phyloP scores from a whole-genome alignment of 352 stramenopile genomes.

The Phytophthora citrophthora region DNA sequence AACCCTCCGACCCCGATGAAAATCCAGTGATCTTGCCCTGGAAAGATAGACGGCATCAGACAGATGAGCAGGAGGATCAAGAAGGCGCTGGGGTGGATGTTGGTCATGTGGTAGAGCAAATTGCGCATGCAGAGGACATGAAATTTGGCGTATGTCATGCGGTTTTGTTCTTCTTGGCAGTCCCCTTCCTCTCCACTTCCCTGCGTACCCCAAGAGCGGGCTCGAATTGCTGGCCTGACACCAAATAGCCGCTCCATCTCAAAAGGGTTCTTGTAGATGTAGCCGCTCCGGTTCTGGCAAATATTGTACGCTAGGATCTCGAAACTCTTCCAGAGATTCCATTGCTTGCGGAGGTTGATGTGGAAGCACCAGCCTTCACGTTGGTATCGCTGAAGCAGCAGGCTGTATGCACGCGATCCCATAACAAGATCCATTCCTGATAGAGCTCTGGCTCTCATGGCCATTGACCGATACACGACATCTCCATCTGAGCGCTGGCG shows the following conservation, averaged over 20 bases:
- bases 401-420: conserved; percentile 71
- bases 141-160: conserved; percentile 76
- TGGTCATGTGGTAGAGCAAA: conserved; percentile 80
- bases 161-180: conserved; percentile 30
- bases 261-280: conserved; percentile 89
- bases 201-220: conserved; percentile 9
- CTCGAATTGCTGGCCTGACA: conserved; percentile 30
- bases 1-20: conserved; percentile 68
- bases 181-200: conserved; percentile 9
- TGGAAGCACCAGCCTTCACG: conserved; percentile 82
- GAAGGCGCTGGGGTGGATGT: conserved; percentile 82
- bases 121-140: conserved; percentile 89
- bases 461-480: conserved; percentile 28
- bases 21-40: conserved; percentile 72
- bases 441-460: conserved; percentile 41
- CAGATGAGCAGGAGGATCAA: conserved; percentile 77
- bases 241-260: conserved; percentile 88
- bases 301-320: conserved; percentile 91
- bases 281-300: conserved; percentile 84
- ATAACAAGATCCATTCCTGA: conserved; percentile 84
- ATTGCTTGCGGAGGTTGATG: conserved; percentile 86
- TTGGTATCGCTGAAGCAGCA: conserved; percentile 80
- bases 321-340: conserved; percentile 88
- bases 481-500: conserved; percentile 16
- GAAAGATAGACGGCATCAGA: conserved; percentile 71